Evolutionary conservation across 192 early-diverging fungal species (phyloP), one percentile per base, ranked within the genome.

Genomic region (Spizellomyces punctatus): DNA sequence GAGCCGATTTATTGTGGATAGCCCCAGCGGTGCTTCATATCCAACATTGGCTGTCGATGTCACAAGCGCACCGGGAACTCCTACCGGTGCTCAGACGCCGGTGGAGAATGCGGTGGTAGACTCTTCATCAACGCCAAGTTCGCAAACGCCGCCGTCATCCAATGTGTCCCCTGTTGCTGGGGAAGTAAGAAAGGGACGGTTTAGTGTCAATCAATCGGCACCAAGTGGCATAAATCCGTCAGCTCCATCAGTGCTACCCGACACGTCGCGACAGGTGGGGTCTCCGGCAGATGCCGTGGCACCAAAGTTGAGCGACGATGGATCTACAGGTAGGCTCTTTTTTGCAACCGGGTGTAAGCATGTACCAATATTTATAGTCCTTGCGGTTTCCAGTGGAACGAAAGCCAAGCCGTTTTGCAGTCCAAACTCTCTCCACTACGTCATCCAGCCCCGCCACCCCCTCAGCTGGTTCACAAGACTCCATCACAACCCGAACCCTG

Each of bases 181-280:
- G 6, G 84, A 87, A 74, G 82, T 91, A 6, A 86, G 81, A 67
- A 93, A 91, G 58, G 91, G 91, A n/a, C 79, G 91, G 46, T 93
- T 93, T 58, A 88, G 88, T 77, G 89, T 93, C 49, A 85, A 71
- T 62, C 69, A 71, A 43, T 71, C 69, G 45, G 16, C 43, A 19
- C 22, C 45, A 0, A n/a, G 22, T 21, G 54, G 22, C 41, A 36
- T 52, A 9, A 52, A 16, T 48, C 46, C 45, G 16, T 17, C 22
- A 65, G 48, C 10, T 16, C 44, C 17, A 27, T 16, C 42, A 42
- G 36, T 42, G 9, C 42, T 61, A 61, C 42, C 36, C 22, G 17
- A 14, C 59, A 6, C 16, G 59, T 4, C 59, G 1, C 50, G 14
- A 54, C 50, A 54, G 14, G 27, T 36, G 27, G 27, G 27, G 54